A percentile compares a stretch with the other conserved stretches of the same genome.
phyloP scores from a whole-genome alignment of 1,284 basidiomycete genomes.

The Ceratobasidium sp. region DNA sequence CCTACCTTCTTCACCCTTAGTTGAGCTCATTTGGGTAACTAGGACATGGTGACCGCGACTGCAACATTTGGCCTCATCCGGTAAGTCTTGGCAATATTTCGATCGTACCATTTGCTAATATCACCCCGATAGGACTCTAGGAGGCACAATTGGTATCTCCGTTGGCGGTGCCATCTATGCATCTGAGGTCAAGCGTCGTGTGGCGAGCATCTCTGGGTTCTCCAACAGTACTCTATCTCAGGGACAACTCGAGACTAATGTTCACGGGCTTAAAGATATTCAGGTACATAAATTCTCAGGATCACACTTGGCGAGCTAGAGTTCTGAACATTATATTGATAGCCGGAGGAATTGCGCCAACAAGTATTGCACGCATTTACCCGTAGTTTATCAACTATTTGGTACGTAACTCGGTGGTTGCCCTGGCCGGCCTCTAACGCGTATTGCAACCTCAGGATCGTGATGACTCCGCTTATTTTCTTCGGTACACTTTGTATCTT shows the following conservation, averaged over 20 bases:
- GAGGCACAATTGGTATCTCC: constrained; percentile 53
- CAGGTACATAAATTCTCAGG: constrained; percentile 44
- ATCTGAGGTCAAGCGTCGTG: constrained; percentile 47
- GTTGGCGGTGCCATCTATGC: constrained; percentile 53
- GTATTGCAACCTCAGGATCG: constrained; percentile 12
- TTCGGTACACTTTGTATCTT: constrained; percentile 30
- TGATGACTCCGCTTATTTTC: constrained; percentile 42
- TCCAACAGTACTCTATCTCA: constrained; percentile 19
- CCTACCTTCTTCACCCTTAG: not conserved
- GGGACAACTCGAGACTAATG: constrained; percentile 28
- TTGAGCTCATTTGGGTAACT: not conserved
- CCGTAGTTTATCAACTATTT: constrained; percentile 53
- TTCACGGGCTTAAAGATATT: constrained; percentile 48
- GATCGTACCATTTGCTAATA: not conserved
- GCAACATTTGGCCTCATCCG: constrained; percentile 51
- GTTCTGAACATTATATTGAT: not conserved
- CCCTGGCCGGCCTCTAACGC: not conserved
- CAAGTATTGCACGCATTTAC: constrained; percentile 55
- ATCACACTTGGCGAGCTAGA: not conserved
- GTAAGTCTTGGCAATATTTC: constrained; percentile 15
- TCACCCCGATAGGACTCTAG: constrained; percentile 48
- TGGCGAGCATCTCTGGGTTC: constrained; percentile 49
- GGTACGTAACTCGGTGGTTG: constrained; percentile 45
- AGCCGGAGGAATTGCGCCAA: constrained; percentile 52
- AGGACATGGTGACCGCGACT: constrained; percentile 53